Evolutionary conservation across 805 yeast species (phyloP).

Genomic region (Komagataella phaffii): DNA sequence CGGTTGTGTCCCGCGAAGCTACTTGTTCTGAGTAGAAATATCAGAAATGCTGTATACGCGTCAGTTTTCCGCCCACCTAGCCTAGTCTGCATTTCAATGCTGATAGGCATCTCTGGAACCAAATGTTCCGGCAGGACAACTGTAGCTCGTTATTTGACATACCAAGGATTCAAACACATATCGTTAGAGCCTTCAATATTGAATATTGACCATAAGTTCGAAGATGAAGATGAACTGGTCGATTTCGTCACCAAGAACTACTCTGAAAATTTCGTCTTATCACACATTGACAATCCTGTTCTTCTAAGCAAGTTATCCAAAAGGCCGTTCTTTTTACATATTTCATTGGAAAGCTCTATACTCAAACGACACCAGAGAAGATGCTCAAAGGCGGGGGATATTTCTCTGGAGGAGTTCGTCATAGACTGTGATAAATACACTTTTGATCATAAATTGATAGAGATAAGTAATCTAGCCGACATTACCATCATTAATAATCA

Average conservation of each 20-base stretch:
- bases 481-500: slow-evolving; percentile 44
- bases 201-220: slow-evolving; percentile 17
- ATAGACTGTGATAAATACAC: slow-evolving; percentile 14
- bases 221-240: slow-evolving; percentile 28
- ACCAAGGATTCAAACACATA: slow-evolving; percentile 34
- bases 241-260: slow-evolving; percentile 56
- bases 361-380: slow-evolving; percentile 26
- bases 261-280: slow-evolving; percentile 46
- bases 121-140: slow-evolving; percentile 53
- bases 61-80: not conserved
- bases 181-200: slow-evolving; percentile 12
- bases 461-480: slow-evolving; percentile 32
- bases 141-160: slow-evolving; percentile 39
- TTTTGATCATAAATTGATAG: slow-evolving; percentile 17
- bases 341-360: slow-evolving; percentile 66
- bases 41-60: not conserved
- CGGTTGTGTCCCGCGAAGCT: not conserved
- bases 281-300: slow-evolving; percentile 29
- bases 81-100: slow-evolving; percentile 26
- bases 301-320: slow-evolving; percentile 35
- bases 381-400: not conserved
- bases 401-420: slow-evolving; percentile 22
- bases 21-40: not conserved
- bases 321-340: slow-evolving; percentile 75
- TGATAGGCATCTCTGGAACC: slow-evolving; percentile 67